Base-by-base conservation (phyloP, 495 filamentous ascomycete species). In the Opeltia flavorubescens region DNA sequence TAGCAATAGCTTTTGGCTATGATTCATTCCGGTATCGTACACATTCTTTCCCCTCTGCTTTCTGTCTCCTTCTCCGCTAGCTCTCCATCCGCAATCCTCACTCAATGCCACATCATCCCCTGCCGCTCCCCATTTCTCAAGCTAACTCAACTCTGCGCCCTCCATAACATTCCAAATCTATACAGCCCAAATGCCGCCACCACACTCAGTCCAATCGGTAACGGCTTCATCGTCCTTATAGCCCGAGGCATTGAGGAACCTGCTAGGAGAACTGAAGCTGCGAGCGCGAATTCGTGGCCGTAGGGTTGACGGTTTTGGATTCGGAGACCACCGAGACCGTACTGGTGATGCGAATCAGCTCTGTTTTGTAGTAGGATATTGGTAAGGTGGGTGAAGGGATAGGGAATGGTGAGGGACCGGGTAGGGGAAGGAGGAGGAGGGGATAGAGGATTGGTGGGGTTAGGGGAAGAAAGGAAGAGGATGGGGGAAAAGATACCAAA, bases 241-340 rank as follows among this genome's bases (percentile, higher is more conserved):
- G 86, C 93, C 36, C 93, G 71, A 11, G 91, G 91, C 43, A 95
- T 74, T 5, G 83, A 83, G 29, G 78, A 77, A 1, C 86, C 88
- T 5, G 83, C 87, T 42, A 98, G 69, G 17, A 95, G 70, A 25
- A 82, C 53, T 8, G 84, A 89, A 2, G 91, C 91, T 24, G 95
- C 70, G 21, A 93, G 65, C 4, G 78, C 79, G 27, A 85, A 60
- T 51, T 89, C 86, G 46, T 85, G 65, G 42, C 84, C 86, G 57
- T 83, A 86, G 11, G 80, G 46, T 56, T 86, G 71, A 40, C 66
- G 65, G 18, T 69, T 77, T 31, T 71, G 72, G 49, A 87, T 75
- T 41, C 84, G 81, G 55, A 78, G 70, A 33, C 78, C 84, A 46
- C 81, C 83, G 42, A 84, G 67, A 36, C 68, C 76, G 62, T 89